Percentiles rank a stretch among this genome's conserved stretches.
Evolutionary conservation across 192 early-diverging fungal species (phyloP).

Genomic region (Gonapodya prolifera): DNA sequence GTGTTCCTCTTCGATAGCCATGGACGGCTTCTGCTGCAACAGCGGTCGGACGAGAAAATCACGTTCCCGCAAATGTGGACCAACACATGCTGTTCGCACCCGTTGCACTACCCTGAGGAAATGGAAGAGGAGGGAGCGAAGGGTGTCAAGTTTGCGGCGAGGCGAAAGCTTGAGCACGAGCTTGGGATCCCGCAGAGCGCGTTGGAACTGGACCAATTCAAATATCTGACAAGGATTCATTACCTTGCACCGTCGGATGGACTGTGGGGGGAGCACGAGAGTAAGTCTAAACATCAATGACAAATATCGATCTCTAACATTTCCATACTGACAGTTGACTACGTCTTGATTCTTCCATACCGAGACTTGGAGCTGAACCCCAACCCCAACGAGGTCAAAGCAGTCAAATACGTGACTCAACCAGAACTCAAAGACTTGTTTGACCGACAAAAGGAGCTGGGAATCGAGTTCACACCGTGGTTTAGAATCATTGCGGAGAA

Average conservation of each 20-base stretch:
- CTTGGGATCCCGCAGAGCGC: conserved; percentile 71
- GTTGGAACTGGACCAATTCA: conserved; percentile 69
- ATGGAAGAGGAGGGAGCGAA: conserved; percentile 49
- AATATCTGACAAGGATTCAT: conserved; percentile 89
- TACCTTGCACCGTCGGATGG: conserved; percentile 92
- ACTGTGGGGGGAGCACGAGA: conserved; percentile 98
- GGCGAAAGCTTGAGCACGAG: conserved; percentile 91
- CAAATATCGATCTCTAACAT: neutral
- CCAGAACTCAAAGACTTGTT: conserved; percentile 71
- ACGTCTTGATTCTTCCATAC: conserved; percentile 79
- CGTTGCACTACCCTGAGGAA: conserved; percentile 66
- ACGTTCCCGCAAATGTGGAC: conserved; percentile 95
- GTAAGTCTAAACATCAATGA: conserved; percentile 19
- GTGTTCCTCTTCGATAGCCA: conserved; percentile 89
- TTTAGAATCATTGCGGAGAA: conserved; percentile 83
- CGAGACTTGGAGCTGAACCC: conserved; percentile 51
- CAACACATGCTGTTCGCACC: conserved; percentile 98
- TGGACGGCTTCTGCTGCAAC: conserved; percentile 81
- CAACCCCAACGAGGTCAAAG: conserved; percentile 87
- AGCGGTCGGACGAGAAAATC: conserved; percentile 92
- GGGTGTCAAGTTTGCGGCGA: conserved; percentile 77
- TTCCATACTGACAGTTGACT: conserved; percentile 53
- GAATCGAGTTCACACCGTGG: conserved; percentile 83
- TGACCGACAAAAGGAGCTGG: conserved; percentile 37
- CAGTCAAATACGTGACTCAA: conserved; percentile 65